phyloP scores from a whole-genome alignment of 768 basidiomycete genomes.

The Termitomyces sp. region DNA sequence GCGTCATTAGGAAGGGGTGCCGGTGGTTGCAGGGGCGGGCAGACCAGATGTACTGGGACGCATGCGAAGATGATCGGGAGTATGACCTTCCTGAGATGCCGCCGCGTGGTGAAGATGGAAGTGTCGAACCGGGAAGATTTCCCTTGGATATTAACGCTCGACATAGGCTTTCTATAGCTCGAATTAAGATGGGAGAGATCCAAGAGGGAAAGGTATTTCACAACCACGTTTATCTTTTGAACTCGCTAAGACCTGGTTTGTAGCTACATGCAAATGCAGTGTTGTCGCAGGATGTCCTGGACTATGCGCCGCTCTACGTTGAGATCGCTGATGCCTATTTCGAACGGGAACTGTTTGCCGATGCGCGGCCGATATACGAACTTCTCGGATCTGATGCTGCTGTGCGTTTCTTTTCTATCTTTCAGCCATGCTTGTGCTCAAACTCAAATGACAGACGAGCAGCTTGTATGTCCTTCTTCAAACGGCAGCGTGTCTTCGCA shows the following conservation, averaged over 20 bases:
- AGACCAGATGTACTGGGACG: constrained; percentile 74
- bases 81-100: constrained; percentile 51
- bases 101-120: constrained; percentile 30
- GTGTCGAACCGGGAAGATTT: constrained; percentile 51
- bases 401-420: constrained; percentile 34
- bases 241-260: not conserved
- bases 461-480: constrained; percentile 66
- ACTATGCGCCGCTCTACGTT: constrained; percentile 72
- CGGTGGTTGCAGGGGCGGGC: constrained; percentile 89
- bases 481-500: constrained; percentile 77
- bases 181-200: constrained; percentile 73
- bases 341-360: constrained; percentile 66
- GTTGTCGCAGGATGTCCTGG: constrained; percentile 61
- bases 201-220: constrained; percentile 74
- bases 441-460: constrained; percentile 48
- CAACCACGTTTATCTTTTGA: not conserved
- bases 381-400: constrained; percentile 67
- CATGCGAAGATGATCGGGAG: constrained; percentile 83
- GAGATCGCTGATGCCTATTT: constrained; percentile 87
- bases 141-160: constrained; percentile 72
- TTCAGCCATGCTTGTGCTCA: not conserved
- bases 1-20: constrained; percentile 66
- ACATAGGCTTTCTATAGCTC: constrained; percentile 76
- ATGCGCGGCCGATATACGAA: constrained; percentile 79
- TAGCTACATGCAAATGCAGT: constrained; percentile 78